Evolutionary conservation across 2,329 filamentous ascomycete species (phyloP).

Genomic region (Ambrosiella beaveri): DNA sequence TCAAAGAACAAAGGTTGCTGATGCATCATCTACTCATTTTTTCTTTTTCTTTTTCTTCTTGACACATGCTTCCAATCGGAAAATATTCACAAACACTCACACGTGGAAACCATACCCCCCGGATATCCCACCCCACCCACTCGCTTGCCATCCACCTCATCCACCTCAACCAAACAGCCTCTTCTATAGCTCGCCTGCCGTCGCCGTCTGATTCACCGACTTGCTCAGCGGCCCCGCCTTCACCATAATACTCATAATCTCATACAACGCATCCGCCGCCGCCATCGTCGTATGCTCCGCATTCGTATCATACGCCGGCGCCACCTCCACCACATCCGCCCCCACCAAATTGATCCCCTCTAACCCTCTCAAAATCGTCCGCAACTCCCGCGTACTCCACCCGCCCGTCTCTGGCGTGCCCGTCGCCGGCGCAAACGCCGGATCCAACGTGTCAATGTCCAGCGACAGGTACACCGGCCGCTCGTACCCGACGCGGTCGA

Average conservation of each 20-base stretch:
- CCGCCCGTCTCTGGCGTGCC: constrained; percentile 63
- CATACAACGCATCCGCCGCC: constrained; percentile 52
- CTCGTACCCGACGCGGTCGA: constrained; percentile 53
- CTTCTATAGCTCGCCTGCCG: constrained; percentile 2
- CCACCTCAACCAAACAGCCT: background rate
- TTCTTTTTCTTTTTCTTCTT: too few species aligned
- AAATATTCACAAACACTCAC: too few species aligned
- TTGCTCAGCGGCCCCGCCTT: constrained; percentile 54
- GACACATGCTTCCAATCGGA: too few species aligned
- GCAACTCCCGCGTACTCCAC: constrained; percentile 56
- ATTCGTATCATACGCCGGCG: constrained; percentile 53
- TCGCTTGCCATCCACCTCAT: background rate
- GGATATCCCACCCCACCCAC: too few species aligned
- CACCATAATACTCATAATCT: constrained; percentile 70
- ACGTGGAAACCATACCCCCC: too few species aligned
- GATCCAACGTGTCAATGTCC: constrained; percentile 72
- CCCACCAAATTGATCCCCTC: constrained; percentile 53
- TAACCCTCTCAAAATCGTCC: constrained; percentile 52
- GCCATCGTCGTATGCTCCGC: constrained; percentile 60
- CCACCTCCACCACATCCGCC: constrained; percentile 56
- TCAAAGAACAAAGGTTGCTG: too few species aligned
- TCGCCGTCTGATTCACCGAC: constrained; percentile 19
- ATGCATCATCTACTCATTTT: too few species aligned
- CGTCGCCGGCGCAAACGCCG: constrained; percentile 60
- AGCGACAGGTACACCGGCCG: constrained; percentile 68